These are phyloP conservation scores for Suillus fuscotomentosus DNA, from an alignment of 768 basidiomycete genomes.

Conservation along the genomic window DNA sequence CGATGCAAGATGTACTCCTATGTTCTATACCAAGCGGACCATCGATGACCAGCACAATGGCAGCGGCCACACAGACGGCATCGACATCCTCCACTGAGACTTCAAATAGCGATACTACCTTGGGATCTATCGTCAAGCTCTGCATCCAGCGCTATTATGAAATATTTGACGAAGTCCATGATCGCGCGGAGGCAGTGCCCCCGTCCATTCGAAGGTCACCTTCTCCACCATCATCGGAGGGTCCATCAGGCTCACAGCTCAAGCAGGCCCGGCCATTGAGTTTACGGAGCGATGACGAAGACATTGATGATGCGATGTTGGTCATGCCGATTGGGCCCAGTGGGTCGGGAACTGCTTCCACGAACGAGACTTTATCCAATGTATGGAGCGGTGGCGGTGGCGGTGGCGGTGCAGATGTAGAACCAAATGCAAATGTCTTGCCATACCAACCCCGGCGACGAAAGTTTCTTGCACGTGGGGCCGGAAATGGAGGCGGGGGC, in stretches of 20 bases:
- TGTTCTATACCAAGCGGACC: conserved; percentile 59
- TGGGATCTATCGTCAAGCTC: conserved; percentile 69
- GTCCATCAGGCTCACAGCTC: conserved; percentile 22
- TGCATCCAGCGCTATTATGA: conserved; percentile 86
- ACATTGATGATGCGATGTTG: conserved; percentile 74
- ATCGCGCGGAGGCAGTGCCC: conserved; percentile 61
- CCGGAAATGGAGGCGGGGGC: neutral
- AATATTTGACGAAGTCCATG: conserved; percentile 78
- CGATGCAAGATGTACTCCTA: conserved; percentile 71
- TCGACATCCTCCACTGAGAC: conserved; percentile 25
- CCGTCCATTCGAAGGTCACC: conserved; percentile 23
- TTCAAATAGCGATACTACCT: conserved; percentile 54
- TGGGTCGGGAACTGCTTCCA: conserved; percentile 9
- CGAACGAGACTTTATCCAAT: conserved; percentile 10
- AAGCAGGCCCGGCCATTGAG: conserved; percentile 22
- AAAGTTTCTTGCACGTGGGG: conserved; percentile 28
- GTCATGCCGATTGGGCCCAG: conserved; percentile 66
- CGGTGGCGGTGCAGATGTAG: conserved; percentile 16
- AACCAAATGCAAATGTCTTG: conserved; percentile 8
- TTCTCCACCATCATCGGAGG: conserved; percentile 24
- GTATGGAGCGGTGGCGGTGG: conserved; percentile 29
- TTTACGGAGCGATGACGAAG: conserved; percentile 54
- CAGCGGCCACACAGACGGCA: conserved; percentile 6
- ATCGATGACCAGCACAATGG: conserved; percentile 26
- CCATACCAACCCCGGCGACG: conserved; percentile 43